phyloP scores from a whole-genome alignment of 129 eudicot species.

The Silybum marianum region DNA sequence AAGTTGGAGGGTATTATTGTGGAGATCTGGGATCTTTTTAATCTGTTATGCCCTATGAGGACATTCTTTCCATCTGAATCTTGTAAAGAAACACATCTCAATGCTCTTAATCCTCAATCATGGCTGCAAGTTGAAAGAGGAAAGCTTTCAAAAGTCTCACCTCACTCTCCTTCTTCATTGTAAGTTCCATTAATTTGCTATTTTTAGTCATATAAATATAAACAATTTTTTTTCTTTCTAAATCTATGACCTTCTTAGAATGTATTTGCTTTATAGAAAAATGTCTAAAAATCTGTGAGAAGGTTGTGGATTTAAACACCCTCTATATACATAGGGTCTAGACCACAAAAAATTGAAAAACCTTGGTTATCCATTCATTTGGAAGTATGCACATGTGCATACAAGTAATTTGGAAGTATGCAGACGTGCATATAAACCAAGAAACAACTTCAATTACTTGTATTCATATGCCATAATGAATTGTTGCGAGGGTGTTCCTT shows the following conservation, averaged over 20 bases:
- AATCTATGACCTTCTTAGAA: background rate
- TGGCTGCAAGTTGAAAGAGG: slow-evolving; percentile 99
- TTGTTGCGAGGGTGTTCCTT: too few relatives aligned
- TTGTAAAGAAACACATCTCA: slow-evolving; percentile 79
- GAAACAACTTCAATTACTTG: too few relatives aligned
- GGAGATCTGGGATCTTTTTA: slow-evolving; percentile 90
- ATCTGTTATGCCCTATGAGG: slow-evolving; percentile 85
- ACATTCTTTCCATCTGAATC: slow-evolving; percentile 84
- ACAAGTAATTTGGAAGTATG: too few relatives aligned
- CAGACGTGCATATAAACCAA: too few relatives aligned
- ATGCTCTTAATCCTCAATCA: slow-evolving; percentile 87
- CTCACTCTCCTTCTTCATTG: slow-evolving; percentile 81
- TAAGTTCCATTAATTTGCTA: slow-evolving; percentile 34
- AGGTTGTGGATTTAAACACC: background rate
- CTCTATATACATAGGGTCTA: too few relatives aligned
- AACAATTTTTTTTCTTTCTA: background rate
- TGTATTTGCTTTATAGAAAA: background rate
- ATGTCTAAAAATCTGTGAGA: background rate
- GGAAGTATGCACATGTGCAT: too few relatives aligned
- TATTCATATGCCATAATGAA: too few relatives aligned
- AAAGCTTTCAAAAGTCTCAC: slow-evolving; percentile 71
- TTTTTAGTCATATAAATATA: background rate
- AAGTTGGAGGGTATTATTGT: slow-evolving; percentile 43
- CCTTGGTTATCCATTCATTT: too few relatives aligned
- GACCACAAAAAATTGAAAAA: too few relatives aligned